Evolutionary conservation across 495 filamentous ascomycete species (phyloP).

Genomic region (Penicillium dipodomyicola): DNA sequence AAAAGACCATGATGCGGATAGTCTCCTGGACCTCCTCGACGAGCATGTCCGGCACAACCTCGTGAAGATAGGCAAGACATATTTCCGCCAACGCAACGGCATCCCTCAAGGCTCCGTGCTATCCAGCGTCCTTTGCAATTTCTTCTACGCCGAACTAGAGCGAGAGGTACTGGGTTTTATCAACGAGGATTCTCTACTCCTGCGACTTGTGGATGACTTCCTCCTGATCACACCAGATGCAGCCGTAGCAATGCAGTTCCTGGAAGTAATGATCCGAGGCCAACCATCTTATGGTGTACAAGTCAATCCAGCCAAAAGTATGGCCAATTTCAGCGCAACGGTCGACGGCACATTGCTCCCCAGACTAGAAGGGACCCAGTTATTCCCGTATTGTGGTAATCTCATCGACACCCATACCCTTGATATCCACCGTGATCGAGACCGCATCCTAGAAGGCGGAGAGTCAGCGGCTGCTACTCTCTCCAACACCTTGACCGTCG

Average conservation of each 20-base stretch:
- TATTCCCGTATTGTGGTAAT: constrained; percentile 87
- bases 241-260: constrained; percentile 63
- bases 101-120: constrained; percentile 92
- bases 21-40: constrained; percentile 66
- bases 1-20: constrained; percentile 50
- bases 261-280: constrained; percentile 75
- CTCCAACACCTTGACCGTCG: constrained; percentile 71
- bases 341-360: constrained; percentile 56
- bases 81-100: constrained; percentile 81
- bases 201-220: constrained; percentile 90
- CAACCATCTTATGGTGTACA: constrained; percentile 73
- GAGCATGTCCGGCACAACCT: constrained; percentile 81
- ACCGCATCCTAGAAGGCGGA: constrained; percentile 49
- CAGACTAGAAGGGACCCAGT: constrained; percentile 40
- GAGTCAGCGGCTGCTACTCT: constrained; percentile 34
- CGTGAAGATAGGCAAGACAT: constrained; percentile 85
- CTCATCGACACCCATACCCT: constrained; percentile 72
- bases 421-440: constrained; percentile 64
- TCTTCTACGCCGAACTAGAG: constrained; percentile 91
- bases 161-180: constrained; percentile 64
- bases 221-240: constrained; percentile 74
- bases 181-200: constrained; percentile 58
- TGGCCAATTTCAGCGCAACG: constrained; percentile 78
- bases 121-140: constrained; percentile 84
- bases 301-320: constrained; percentile 73